Evolutionary conservation across 164 flowering plant genomes (phyloP), one percentile per base, ranked within the genome.

Genomic region (Stephania cephalantha): DNA sequence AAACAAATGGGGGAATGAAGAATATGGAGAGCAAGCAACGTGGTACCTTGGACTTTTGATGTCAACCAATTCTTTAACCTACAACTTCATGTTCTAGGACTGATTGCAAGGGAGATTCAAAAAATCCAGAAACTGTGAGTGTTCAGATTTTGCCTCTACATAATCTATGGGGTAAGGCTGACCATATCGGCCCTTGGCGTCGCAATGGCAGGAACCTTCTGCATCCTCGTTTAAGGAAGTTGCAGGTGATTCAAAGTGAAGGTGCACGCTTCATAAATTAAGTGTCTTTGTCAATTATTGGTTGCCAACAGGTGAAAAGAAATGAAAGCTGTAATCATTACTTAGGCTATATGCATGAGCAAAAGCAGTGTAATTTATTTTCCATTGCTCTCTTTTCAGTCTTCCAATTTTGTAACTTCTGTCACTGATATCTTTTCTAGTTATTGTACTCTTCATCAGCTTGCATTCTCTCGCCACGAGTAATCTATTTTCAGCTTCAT

Each of bases 11-110:
- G 78, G 86, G 82, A 77, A 61, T 77, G 25, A 83, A 79, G 76
- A 82, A 80, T 46, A 78, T 89, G 42, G 85, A 83, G 76, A 88
- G 95, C 86, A 94, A 94, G 78, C 93, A 84, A 78, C 91, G 95
- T 79, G 98, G 94, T 71, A 75, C 83, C 72, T 79, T 90, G 78
- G 95, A 93, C 73, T 91, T 90, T 77, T 93, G 79, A 87, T 31
- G 18, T 61, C 48, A 58, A 70, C 45, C 20, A 31, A 15, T n/a
- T 29, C 46, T 30, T 13, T 31, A 7, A 42, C 9, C 6, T 6
- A 29, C 25, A 61, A 20, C 58, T 61, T 25, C 20, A 12, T 15
- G 6, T 58, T 58, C 20, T 12, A 12, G 64, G 22, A 58, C 64
- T 58, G 15, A 13, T 9, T 50, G 55, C 13, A 7, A 58, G 22